Conservation (phyloP, 2,329 filamentous ascomycete species). For the Aspergillus vadensis region DNA sequence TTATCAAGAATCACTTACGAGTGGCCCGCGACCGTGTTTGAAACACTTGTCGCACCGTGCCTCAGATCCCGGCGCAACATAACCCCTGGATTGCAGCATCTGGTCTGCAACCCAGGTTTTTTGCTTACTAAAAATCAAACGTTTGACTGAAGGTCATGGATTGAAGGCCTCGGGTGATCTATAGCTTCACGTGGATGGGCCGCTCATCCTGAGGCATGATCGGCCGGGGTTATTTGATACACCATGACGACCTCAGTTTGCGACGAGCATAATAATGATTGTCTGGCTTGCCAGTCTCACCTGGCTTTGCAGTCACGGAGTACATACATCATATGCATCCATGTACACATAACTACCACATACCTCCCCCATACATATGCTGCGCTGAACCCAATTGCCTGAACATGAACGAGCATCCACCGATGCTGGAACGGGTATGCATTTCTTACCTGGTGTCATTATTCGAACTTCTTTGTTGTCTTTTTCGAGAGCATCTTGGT, state of each 20-base stretch:
- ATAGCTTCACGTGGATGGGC: not conserved
- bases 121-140: not conserved
- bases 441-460: conserved; percentile 1
- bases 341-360: conserved; percentile 14
- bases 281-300: not conserved
- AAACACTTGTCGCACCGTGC: conserved; percentile 11
- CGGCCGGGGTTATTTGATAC: not conserved
- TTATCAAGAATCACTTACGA: conserved; percentile 2
- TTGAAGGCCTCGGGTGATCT: not conserved
- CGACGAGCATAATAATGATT: not conserved
- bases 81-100: not conserved
- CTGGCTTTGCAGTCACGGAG: not conserved
- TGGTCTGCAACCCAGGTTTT: not conserved
- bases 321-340: conserved; percentile 14
- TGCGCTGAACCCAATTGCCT: not conserved
- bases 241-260: not conserved
- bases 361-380: conserved; percentile 12
- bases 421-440: conserved; percentile 4
- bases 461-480: not conserved
- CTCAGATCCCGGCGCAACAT: not conserved
- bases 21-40: conserved; percentile 8
- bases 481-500: conserved; percentile 6
- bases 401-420: not conserved
- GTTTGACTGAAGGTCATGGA: not conserved
- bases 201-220: not conserved